phyloP scores from a whole-genome alignment of 2,329 filamentous ascomycete genomes.

The Parascedosporium putredinis region DNA sequence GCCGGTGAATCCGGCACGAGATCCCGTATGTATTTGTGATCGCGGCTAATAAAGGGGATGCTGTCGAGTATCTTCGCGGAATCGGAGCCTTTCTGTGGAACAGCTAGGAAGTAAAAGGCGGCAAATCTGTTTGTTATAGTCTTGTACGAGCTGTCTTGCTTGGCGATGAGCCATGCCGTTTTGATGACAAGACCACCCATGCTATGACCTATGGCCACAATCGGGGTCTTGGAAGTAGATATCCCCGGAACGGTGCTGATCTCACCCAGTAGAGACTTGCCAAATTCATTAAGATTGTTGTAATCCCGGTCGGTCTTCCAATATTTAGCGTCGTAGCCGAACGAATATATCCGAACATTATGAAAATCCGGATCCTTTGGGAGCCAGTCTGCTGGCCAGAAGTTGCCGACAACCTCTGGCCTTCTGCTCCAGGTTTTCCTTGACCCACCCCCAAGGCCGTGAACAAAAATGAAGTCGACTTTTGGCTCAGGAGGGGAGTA shows the following conservation, averaged over 20 bases:
- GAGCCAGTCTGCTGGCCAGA: slow-evolving; percentile 29
- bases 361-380: slow-evolving; percentile 19
- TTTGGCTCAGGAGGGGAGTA: slow-evolving; percentile 14
- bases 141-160: slow-evolving; percentile 11
- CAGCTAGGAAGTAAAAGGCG: slow-evolving; percentile 21
- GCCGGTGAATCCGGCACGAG: slow-evolving; percentile 13
- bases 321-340: slow-evolving; percentile 24
- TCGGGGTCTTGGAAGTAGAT: slow-evolving; percentile 12
- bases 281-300: slow-evolving; percentile 22
- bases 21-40: slow-evolving; percentile 15
- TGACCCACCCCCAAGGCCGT: slow-evolving; percentile 28
- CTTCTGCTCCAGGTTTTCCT: slow-evolving; percentile 27
- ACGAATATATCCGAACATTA: slow-evolving; percentile 19
- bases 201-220: slow-evolving; percentile 24
- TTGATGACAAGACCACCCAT: slow-evolving; percentile 25
- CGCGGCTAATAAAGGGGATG: slow-evolving; percentile 8
- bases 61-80: slow-evolving; percentile 17
- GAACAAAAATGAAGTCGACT: slow-evolving; percentile 26
- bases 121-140: slow-evolving; percentile 14
- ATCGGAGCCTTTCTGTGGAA: slow-evolving; percentile 21
- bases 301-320: slow-evolving; percentile 15
- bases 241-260: slow-evolving; percentile 16
- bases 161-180: slow-evolving; percentile 19
- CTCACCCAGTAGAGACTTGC: slow-evolving; percentile 19
- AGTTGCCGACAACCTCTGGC: slow-evolving; percentile 14